A percentile compares a stretch with the other conserved stretches of the same genome.
Evolutionary conservation across 164 flowering plant genomes (phyloP).

Genomic region (Annona cherimola): DNA sequence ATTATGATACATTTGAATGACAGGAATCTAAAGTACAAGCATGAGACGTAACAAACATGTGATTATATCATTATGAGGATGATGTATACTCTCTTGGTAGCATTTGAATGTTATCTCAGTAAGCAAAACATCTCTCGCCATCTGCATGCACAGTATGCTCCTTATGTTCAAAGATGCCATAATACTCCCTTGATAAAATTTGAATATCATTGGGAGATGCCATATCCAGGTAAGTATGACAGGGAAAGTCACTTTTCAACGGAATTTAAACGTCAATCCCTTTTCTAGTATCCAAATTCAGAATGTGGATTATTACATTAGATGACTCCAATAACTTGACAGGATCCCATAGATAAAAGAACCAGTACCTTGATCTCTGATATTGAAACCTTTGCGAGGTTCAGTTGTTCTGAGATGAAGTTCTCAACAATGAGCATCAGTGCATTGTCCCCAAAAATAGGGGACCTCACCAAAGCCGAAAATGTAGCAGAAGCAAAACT

Average conservation of each 20-base stretch:
- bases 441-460: conserved; percentile 28
- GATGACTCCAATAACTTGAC: neutral
- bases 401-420: conserved; percentile 53
- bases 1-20: no score
- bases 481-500: conserved; percentile 43
- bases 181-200: no score
- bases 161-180: no score
- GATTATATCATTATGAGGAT: no score
- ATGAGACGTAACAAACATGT: no score
- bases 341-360: neutral
- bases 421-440: conserved; percentile 37
- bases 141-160: no score
- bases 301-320: neutral
- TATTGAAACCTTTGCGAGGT: conserved; percentile 42
- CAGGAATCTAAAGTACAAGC: no score
- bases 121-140: no score
- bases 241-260: neutral
- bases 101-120: no score
- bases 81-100: no score
- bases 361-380: conserved; percentile 62
- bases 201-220: neutral
- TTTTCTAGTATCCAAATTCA: neutral
- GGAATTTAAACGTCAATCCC: neutral
- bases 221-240: neutral
- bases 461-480: conserved; percentile 40